Evolutionary conservation across 192 early-diverging fungal genomes (phyloP), one percentile per base, ranked within the genome.

Genomic region (Linnemannia elongata): DNA sequence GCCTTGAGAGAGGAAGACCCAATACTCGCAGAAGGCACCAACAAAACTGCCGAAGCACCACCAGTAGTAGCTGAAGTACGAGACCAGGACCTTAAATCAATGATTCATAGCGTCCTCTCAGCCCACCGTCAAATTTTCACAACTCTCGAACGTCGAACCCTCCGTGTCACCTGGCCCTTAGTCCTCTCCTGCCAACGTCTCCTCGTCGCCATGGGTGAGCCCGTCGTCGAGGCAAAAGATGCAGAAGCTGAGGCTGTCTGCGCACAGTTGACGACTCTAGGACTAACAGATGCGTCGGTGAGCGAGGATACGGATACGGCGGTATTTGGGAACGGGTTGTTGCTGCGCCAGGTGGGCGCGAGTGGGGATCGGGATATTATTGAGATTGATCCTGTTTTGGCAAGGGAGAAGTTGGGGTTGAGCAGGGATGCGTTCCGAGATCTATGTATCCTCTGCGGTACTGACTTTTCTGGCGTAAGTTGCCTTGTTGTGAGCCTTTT

Each of bases 391-490:
- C 89, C 91, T 4, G 45, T 85, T 27, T 60, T 78, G 39, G 93
- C 91, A 13, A 80, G 83, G 41, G 54, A 69, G 24, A 88, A 82
- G 33, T 87, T 96, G 20, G 89, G 89, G 6, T 77, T 96, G 24
- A 91, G 84, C 9, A 83, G 88, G 44, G 79, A 81, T 38, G 83
- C 89, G 9, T 96, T 95, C 80, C 73, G 93, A 9, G 94, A 96
- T 79, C 36, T 96, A 71, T 95, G 95, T 77, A 95, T 96, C 60
- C 82, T 96, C 30, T 95, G 94, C 75, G 95, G 94, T 38, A 96
- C 94, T 0, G 95, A 96, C 73, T 96, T 95, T 87, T 90, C 91
- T 49, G 89, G 90, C 10, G 85, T 87, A 78, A 81, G 70, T 71
- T 41, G 13, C 36, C 33, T 1, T 47, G 15, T 52, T 15, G 17